Evolutionary conservation across 2,329 filamentous ascomycete genomes (phyloP).

Genomic region (Alternaria viburni): DNA sequence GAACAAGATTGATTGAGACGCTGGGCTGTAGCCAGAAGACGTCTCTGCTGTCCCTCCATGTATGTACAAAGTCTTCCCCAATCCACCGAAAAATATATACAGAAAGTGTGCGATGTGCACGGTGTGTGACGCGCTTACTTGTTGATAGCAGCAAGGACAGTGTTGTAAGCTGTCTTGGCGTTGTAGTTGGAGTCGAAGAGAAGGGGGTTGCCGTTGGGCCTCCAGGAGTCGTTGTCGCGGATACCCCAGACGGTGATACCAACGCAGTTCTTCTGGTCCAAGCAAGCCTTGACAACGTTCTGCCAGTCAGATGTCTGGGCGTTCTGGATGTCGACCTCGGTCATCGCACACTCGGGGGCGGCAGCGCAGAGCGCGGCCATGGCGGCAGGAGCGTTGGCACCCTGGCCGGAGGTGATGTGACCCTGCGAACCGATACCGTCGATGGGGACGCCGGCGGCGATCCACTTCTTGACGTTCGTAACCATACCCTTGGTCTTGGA

Average conservation of each 20-base stretch:
- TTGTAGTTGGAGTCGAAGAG: slow-evolving; percentile 54
- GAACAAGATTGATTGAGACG: slow-evolving; percentile 3
- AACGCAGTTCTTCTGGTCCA: slow-evolving; percentile 66
- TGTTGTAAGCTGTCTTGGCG: slow-evolving; percentile 51
- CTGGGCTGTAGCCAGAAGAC: not conserved
- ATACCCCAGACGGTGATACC: slow-evolving; percentile 71
- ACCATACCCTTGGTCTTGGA: slow-evolving; percentile 67
- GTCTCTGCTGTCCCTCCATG: not conserved
- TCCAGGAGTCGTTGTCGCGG: slow-evolving; percentile 56
- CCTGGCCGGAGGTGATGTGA: slow-evolving; percentile 59
- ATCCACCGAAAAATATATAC: slow-evolving; percentile 4
- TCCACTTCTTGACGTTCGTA: slow-evolving; percentile 68
- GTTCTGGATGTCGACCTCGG: slow-evolving; percentile 71
- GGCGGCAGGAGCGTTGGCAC: slow-evolving; percentile 57
- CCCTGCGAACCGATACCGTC: slow-evolving; percentile 61
- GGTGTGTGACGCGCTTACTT: slow-evolving; percentile 8
- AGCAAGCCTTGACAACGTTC: slow-evolving; percentile 63
- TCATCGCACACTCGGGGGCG: slow-evolving; percentile 67
- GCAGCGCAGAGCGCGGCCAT: slow-evolving; percentile 60
- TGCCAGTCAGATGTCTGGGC: slow-evolving; percentile 65
- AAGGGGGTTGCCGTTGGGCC: slow-evolving; percentile 50
- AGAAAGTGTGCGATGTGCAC: not conserved
- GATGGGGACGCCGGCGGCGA: slow-evolving; percentile 67
- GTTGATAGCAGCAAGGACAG: slow-evolving; percentile 35
- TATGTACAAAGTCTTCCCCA: slow-evolving; percentile 12